Evolutionary conservation across 352 stramenopile genomes (phyloP).

Genomic region (Phytophthora brassicae): DNA sequence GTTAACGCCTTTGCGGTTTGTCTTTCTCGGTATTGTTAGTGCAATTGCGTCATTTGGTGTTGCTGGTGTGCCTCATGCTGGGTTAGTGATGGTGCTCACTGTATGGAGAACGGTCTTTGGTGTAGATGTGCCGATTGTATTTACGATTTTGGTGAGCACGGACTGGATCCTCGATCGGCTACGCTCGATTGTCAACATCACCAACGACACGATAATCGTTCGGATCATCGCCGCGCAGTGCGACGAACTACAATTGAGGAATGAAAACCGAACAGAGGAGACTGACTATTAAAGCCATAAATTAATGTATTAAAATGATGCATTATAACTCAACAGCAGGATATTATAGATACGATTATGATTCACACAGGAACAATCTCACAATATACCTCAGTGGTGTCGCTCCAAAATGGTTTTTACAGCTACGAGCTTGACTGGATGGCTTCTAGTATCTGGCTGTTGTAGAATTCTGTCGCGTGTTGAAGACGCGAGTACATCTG

Average conservation of each 20-base stretch:
- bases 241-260: constrained; percentile 41
- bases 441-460: constrained; percentile 55
- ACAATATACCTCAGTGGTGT: neutral
- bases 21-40: constrained; percentile 67
- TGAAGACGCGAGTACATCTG: constrained; percentile 75
- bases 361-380: neutral
- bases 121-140: constrained; percentile 53
- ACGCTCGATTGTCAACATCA: constrained; percentile 77
- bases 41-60: constrained; percentile 72
- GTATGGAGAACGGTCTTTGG: constrained; percentile 76
- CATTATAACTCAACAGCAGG: neutral
- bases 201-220: constrained; percentile 79
- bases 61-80: constrained; percentile 69
- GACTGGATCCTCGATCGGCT: constrained; percentile 80
- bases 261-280: constrained; percentile 33
- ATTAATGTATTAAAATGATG: constrained; percentile 31
- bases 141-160: constrained; percentile 66
- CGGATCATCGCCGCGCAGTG: constrained; percentile 79
- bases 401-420: neutral
- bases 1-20: constrained; percentile 57
- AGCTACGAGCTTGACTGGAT: constrained; percentile 38
- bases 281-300: constrained; percentile 24
- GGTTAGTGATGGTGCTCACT: constrained; percentile 79
- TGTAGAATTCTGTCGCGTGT: constrained; percentile 68
- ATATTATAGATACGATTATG: constrained; percentile 7